These are phyloP conservation scores for Cladochytrium replicatum DNA, from an alignment of 192 early-diverging fungal species.

Conservation along the genomic window DNA sequence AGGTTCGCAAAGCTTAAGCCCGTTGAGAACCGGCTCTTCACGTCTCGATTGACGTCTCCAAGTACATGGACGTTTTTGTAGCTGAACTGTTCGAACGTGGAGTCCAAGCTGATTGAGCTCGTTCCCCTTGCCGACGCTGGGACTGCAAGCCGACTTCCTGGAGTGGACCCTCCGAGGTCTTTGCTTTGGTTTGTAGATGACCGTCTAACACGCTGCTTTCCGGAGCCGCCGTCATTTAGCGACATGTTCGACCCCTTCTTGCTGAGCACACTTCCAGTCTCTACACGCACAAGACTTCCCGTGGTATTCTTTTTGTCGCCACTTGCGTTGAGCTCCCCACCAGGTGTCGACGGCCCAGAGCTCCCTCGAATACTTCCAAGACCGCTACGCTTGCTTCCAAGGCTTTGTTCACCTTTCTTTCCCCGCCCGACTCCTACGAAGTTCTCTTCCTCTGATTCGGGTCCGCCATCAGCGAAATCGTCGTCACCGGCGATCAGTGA, in stretches of 20 bases:
- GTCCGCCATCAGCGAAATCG: slow-evolving; percentile 5
- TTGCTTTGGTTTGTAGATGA: neutral
- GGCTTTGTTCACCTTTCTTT: neutral
- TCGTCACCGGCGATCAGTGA: neutral
- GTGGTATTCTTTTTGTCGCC: neutral
- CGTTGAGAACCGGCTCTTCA: no score
- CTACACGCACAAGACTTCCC: neutral
- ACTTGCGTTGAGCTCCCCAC: neutral
- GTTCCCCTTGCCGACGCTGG: neutral
- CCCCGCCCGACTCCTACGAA: neutral
- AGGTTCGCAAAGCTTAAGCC: no score
- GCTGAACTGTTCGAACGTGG: slow-evolving; percentile 32
- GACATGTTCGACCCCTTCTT: neutral
- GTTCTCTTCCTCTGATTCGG: neutral
- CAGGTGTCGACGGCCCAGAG: neutral
- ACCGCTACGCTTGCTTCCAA: neutral
- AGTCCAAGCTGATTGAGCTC: slow-evolving; percentile 9
- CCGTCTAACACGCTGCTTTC: neutral
- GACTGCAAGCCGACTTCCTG: neutral
- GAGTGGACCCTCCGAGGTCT: neutral
- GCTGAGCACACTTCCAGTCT: neutral
- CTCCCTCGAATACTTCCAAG: neutral
- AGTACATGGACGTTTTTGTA: slow-evolving; percentile 35
- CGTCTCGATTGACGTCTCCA: no score
- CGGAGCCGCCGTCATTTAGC: neutral